phyloP scores from a whole-genome alignment of 1,284 basidiomycete genomes.

The Ceratobasidium sp. region DNA sequence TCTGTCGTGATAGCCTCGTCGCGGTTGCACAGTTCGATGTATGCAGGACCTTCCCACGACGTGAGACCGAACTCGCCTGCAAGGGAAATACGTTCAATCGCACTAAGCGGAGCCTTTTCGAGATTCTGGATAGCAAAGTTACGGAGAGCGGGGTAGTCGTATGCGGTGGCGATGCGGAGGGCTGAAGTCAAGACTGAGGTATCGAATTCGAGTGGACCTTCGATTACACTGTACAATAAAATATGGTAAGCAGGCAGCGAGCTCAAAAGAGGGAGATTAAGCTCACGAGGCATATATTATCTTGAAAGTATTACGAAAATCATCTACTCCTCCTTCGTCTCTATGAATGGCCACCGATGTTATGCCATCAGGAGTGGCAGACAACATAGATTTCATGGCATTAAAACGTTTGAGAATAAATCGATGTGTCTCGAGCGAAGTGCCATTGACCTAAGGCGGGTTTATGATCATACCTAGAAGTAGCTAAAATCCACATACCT shows the following conservation, averaged over 20 bases:
- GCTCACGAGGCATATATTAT: constrained; percentile 29
- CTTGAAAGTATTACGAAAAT: constrained; percentile 18
- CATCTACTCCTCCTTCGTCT: not conserved
- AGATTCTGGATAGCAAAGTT: constrained; percentile 59
- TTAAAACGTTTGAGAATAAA: constrained; percentile 19
- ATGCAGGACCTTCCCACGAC: constrained; percentile 41
- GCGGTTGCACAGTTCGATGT: constrained; percentile 22
- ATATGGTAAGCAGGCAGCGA: not conserved
- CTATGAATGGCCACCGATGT: not conserved
- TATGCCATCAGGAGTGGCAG: not conserved
- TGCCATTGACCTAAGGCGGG: not conserved
- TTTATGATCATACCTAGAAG: not conserved
- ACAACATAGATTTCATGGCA: not conserved
- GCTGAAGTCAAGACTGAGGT: constrained; percentile 50
- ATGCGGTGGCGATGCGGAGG: constrained; percentile 47
- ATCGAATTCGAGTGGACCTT: constrained; percentile 41
- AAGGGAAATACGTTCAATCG: constrained; percentile 18
- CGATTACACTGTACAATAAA: constrained; percentile 10
- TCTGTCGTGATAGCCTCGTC: constrained; percentile 37
- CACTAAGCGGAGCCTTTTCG: constrained; percentile 42
- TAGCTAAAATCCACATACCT: not conserved
- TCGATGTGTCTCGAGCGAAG: constrained; percentile 4
- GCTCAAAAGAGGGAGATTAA: not conserved
- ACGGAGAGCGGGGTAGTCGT: constrained; percentile 60
- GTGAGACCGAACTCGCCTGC: constrained; percentile 31